A percentile compares a stretch with the other conserved stretches of the same genome.
phyloP scores from a whole-genome alignment of 345 rosid species.

The Murraya paniculata region DNA sequence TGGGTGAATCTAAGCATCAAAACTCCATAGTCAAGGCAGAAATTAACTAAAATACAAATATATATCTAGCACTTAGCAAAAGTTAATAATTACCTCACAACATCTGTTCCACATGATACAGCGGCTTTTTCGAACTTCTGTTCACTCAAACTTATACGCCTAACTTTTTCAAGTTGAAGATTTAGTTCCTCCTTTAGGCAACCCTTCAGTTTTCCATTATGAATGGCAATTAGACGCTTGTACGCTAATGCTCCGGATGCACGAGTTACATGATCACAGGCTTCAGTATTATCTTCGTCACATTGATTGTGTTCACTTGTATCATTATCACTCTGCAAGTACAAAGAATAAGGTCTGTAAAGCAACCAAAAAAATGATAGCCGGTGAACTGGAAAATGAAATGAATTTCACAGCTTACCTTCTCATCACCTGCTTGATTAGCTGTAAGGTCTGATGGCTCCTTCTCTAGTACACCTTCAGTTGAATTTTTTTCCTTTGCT shows the following conservation, averaged over 20 bases:
- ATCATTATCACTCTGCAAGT: conserved; percentile 44
- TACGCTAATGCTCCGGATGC: conserved; percentile 34
- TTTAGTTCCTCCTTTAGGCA: conserved; percentile 42
- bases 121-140: conserved; percentile 57
- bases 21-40: background rate
- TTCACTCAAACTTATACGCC: conserved; percentile 68
- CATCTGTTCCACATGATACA: conserved; percentile 45
- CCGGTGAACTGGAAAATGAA: background rate
- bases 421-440: conserved; percentile 38
- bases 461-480: conserved; percentile 46
- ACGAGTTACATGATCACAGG: conserved; percentile 25
- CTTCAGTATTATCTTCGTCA: conserved; percentile 31
- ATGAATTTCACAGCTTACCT: conserved; percentile 17
- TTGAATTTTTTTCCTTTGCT: conserved; percentile 35
- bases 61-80: background rate
- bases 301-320: conserved; percentile 25
- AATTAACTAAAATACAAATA: background rate
- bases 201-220: conserved; percentile 57
- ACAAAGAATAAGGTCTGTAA: background rate
- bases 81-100: conserved; percentile 43
- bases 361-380: background rate
- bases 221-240: conserved; percentile 53
- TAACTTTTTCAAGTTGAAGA: conserved; percentile 45
- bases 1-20: conserved; percentile 56
- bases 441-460: conserved; percentile 40